These are phyloP conservation scores for Sugiyamaella floridensis DNA, from an alignment of 805 yeast species.

Conservation along the genomic window DNA sequence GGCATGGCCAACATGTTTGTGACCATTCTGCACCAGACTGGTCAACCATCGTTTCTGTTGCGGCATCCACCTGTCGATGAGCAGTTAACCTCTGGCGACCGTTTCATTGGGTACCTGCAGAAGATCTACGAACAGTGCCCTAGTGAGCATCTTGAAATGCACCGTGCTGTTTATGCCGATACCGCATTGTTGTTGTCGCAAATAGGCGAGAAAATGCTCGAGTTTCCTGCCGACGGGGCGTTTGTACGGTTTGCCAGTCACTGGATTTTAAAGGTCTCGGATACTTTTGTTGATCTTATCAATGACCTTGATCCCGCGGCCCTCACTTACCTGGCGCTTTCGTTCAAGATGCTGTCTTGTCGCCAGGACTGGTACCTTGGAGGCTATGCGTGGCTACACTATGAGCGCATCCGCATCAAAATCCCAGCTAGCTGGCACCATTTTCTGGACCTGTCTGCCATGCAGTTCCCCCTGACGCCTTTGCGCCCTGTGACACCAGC, in stretches of 20 bases:
- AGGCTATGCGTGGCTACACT: slow-evolving; percentile 6
- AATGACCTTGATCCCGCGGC: slow-evolving; percentile 5
- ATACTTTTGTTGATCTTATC: neutral
- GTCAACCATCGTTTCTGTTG: neutral
- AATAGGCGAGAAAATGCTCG: neutral
- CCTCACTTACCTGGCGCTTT: neutral
- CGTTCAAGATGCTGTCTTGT: slow-evolving; percentile 5
- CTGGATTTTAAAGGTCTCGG: neutral
- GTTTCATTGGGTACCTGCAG: neutral
- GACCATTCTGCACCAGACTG: neutral
- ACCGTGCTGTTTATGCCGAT: neutral
- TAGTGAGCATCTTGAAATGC: neutral
- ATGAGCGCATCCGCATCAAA: slow-evolving; percentile 1
- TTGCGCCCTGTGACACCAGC: neutral
- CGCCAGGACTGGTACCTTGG: slow-evolving; percentile 5
- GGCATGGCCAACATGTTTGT: slow-evolving; percentile 7
- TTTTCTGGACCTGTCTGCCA: neutral
- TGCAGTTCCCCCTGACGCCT: neutral
- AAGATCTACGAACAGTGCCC: neutral
- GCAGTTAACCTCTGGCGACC: slow-evolving; percentile 2
- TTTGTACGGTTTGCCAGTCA: neutral
- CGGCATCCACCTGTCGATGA: neutral
- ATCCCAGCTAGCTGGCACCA: neutral
- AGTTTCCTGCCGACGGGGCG: neutral
- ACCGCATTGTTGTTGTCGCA: neutral